Evolutionary conservation across 2,329 filamentous ascomycete species (phyloP), one percentile per base, ranked within the genome.

Genomic region (Aspergillus nomiae): DNA sequence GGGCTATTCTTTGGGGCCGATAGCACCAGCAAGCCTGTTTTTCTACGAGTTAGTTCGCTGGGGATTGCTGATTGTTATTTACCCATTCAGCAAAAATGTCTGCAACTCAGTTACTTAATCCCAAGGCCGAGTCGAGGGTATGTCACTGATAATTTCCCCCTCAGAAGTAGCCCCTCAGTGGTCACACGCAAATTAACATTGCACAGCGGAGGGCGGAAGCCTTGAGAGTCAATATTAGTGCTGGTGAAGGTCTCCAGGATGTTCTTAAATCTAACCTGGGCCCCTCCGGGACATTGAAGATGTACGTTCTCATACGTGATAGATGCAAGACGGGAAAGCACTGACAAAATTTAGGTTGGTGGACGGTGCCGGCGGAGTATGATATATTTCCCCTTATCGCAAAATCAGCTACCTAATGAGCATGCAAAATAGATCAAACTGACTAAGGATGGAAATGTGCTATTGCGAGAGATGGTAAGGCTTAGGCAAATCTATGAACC

Each of bases 71-170:
- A 60, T 67, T 65, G 58, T 67, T 72, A 63, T 72, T 55, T 55
- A 55, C 30, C 70, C 62, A 59, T 60, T 56, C 63, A 69, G 70
- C 73, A 73, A 72, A 72, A 59, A 98, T 98, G 95, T 98, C 94
- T 83, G 95, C 95, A 73, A 94, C 95, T 76, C 94, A 98, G 84
- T 89, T 99, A 76, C 90, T 99, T 70, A 99, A 99, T 82, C 95
- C 95, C 66, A 99, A 99, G 86, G 95, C 95, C 76, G 95, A 99
- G 85, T 97, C 94, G 74, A 90, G 95, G 83, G 93, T 96, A 85
- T 74, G 91, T 21, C 26, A 19, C 19, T 32, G 28, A 62, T 43
- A 21, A 53, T 34, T 28, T 55, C 63, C 66, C 70, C 68, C 65
- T 68, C 69, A 67, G 72, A 69, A 73, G 67, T 64, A 61, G 65